phyloP scores from a whole-genome alignment of 768 basidiomycete genomes.

The Amanita brunnescens region DNA sequence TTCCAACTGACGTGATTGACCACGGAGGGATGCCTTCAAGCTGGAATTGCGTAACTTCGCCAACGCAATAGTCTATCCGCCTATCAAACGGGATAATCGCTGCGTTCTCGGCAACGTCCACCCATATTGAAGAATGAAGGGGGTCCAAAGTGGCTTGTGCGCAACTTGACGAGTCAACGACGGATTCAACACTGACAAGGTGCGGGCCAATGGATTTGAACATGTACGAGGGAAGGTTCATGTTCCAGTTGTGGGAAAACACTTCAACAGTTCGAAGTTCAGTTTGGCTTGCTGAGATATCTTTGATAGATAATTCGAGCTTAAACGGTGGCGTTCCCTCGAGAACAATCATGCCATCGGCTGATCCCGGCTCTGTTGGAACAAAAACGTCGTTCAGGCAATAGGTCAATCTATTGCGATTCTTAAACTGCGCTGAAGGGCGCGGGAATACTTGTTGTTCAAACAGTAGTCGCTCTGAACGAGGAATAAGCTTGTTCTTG shows the following conservation, averaged over 20 bases:
- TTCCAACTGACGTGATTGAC: slow-evolving; percentile 63
- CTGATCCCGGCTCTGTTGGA: slow-evolving; percentile 39
- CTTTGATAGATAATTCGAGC: slow-evolving; percentile 65
- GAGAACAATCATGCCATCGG: slow-evolving; percentile 58
- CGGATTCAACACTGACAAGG: slow-evolving; percentile 65
- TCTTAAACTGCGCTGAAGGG: slow-evolving; percentile 75
- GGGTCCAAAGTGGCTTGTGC: slow-evolving; percentile 63
- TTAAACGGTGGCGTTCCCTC: slow-evolving; percentile 85
- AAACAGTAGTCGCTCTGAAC: slow-evolving; percentile 60
- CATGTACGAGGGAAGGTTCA: slow-evolving; percentile 57
- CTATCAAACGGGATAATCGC: slow-evolving; percentile 81
- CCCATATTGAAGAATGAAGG: slow-evolving; percentile 55
- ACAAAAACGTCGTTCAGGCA: slow-evolving; percentile 66
- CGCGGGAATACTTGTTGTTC: slow-evolving; percentile 80
- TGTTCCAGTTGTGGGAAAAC: slow-evolving; percentile 51
- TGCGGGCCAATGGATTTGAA: slow-evolving; percentile 81
- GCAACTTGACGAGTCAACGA: slow-evolving; percentile 78
- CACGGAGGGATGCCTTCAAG: slow-evolving; percentile 92
- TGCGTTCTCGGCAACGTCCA: slow-evolving; percentile 96
- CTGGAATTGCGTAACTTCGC: slow-evolving; percentile 85
- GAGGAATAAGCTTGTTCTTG: slow-evolving; percentile 54
- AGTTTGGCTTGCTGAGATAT: slow-evolving; percentile 62
- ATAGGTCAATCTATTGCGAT: slow-evolving; percentile 54
- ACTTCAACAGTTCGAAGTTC: slow-evolving; percentile 48
- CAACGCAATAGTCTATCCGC: slow-evolving; percentile 78